Evolutionary conservation across 2,329 filamentous ascomycete genomes (phyloP).

Genomic region (Aureobasidium sp.): DNA sequence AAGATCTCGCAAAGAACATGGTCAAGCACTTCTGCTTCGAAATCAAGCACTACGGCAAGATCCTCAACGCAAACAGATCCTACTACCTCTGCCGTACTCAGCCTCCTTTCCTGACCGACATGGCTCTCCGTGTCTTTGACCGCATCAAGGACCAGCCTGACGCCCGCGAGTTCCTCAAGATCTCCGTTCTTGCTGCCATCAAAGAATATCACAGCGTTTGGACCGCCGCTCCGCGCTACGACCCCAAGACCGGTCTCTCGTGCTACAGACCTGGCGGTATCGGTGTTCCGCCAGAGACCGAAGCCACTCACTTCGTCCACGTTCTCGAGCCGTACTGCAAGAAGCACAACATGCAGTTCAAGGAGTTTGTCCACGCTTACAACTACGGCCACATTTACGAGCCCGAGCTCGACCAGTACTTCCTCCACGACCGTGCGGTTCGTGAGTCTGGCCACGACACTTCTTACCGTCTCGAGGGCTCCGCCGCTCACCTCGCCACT

Average conservation of each 20-base stretch:
- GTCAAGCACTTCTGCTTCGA: slow-evolving; percentile 96
- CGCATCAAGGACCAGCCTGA: slow-evolving; percentile 80
- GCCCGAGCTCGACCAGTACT: slow-evolving; percentile 88
- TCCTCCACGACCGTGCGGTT: slow-evolving; percentile 89
- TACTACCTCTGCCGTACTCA: slow-evolving; percentile 95
- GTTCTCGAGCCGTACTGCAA: slow-evolving; percentile 71
- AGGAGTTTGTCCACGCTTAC: slow-evolving; percentile 82
- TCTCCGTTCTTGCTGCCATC: slow-evolving; percentile 79
- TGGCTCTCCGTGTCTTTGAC: slow-evolving; percentile 89
- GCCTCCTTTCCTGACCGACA: slow-evolving; percentile 93
- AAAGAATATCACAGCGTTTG: slow-evolving; percentile 93
- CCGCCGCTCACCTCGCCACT: slow-evolving; percentile 81
- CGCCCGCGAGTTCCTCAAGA: slow-evolving; percentile 69
- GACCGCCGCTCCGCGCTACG: slow-evolving; percentile 63
- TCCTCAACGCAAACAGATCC: slow-evolving; percentile 89
- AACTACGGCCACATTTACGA: slow-evolving; percentile 68
- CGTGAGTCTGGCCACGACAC: slow-evolving; percentile 97
- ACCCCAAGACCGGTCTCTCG: slow-evolving; percentile 69
- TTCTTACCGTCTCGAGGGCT: slow-evolving; percentile 79
- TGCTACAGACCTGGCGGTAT: slow-evolving; percentile 75
- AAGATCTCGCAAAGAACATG: slow-evolving; percentile 87
- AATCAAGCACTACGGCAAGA: slow-evolving; percentile 97
- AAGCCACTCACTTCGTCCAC: slow-evolving; percentile 77
- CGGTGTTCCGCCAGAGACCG: slow-evolving; percentile 86
- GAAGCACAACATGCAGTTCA: slow-evolving; percentile 73